Percentiles rank a stretch among this genome's conserved stretches.
phyloP scores from a whole-genome alignment of 176 grass and related monocot species.

The Rhynchospora pubera region DNA sequence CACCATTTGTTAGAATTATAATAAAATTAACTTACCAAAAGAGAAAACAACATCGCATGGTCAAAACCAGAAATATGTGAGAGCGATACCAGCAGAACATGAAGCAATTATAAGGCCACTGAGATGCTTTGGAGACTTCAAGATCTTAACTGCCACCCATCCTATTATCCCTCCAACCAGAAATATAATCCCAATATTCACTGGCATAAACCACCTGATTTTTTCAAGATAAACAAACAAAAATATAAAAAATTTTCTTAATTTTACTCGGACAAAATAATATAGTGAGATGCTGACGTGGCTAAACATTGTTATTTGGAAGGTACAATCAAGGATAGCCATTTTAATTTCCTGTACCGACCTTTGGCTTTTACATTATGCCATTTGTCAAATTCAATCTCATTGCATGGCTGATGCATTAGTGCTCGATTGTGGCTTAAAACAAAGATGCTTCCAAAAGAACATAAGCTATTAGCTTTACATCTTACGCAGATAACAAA shows the following conservation, averaged over 20 bases:
- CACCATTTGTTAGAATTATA: background rate
- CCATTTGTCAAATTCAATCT: background rate
- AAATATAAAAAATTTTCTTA: background rate
- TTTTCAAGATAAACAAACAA: background rate
- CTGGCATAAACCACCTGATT: constrained; percentile 77
- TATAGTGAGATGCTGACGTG: background rate
- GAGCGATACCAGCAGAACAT: constrained; percentile 41
- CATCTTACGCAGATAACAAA: background rate
- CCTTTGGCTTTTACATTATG: background rate
- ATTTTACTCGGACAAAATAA: background rate
- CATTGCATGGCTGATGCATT: background rate
- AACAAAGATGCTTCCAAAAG: background rate
- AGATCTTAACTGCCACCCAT: constrained; percentile 39
- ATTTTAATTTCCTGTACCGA: background rate
- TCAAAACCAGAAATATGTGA: background rate
- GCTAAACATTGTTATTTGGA: background rate
- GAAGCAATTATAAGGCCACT: constrained; percentile 41
- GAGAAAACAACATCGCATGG: background rate
- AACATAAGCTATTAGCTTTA: background rate
- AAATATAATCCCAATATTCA: constrained; percentile 61
- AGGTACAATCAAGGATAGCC: background rate
- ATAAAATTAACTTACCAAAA: background rate
- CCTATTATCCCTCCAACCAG: constrained; percentile 47
- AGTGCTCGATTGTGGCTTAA: background rate
- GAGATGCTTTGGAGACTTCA: constrained; percentile 48